Conservation (phyloP, 1,284 basidiomycete genomes). For the Puccinia novopanici region DNA sequence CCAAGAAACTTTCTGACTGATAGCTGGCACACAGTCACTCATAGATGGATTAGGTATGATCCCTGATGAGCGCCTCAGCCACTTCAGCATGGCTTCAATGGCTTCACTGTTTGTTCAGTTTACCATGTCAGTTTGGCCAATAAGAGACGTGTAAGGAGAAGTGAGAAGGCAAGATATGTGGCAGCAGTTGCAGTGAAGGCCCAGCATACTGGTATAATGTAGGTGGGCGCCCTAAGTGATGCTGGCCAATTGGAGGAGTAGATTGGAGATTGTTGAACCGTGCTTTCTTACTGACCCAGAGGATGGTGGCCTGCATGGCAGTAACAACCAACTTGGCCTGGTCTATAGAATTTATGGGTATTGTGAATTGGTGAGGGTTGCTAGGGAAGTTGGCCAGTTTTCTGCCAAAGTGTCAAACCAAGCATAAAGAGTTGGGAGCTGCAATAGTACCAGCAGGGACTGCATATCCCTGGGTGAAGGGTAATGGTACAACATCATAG, state of each 20-base stretch:
- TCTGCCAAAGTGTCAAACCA: background rate
- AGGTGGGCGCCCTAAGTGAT: background rate
- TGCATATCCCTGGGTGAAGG: background rate
- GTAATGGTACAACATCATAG: background rate
- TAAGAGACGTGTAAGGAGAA: no score
- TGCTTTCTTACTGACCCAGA: background rate
- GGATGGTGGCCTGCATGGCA: background rate
- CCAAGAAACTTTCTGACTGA: no score
- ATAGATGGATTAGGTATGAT: background rate
- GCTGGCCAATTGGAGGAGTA: no score
- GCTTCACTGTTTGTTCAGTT: background rate
- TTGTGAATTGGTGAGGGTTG: background rate
- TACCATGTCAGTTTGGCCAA: no score
- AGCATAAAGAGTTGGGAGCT: background rate
- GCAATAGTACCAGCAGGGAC: background rate
- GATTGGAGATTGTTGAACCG: no score
- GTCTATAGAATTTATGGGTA: background rate
- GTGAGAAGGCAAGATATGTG: no score
- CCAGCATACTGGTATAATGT: no score
- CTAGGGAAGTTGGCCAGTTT: background rate
- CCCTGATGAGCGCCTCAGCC: background rate
- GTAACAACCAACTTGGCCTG: background rate
- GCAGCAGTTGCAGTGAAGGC: no score
- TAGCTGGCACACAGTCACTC: background rate
- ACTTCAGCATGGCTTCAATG: background rate